Base-by-base conservation (phyloP, 2,329 filamentous ascomycete species). In the Plectosphaerella sp. region DNA sequence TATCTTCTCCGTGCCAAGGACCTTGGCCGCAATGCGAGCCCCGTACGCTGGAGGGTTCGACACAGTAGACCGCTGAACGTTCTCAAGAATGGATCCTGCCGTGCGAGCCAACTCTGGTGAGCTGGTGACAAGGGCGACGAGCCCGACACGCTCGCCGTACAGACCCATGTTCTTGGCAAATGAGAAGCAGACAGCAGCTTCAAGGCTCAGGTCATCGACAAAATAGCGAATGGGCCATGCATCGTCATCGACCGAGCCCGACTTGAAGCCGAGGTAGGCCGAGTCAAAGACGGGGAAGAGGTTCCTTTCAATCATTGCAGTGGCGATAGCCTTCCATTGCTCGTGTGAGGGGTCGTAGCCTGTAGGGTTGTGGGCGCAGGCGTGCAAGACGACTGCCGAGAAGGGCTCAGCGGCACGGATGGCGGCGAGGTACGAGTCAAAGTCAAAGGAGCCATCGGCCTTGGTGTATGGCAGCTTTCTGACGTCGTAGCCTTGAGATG, bases 161-260 rank as follows among this genome's bases (percentile, higher is more conserved):
- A 74, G 56, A 1, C 72, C 71, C 64, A 84, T 81, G 63, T 77
- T 82, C 69, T 86, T 86, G 3, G 82, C 79, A 58, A 84, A 85
- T 0, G 82, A 85, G 62, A 83, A 73, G 47, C 79, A 79, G 3
- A 85, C 68, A 49, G 78, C 76, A 5, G 80, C 72, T 63, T 84
- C 80, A 52, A 75, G 61, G 2, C 60, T 60, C 8, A 69, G 57
- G 24, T 66, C 63, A 14, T 67, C 63, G 15, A 67, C 58, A 12
- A 69, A 70, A 51, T 66, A 58, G 1, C 65, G 61, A 20, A 69
- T 60, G 5, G 65, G 58, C 61, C 63, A 69, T 4, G 62, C 65
- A 50, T 70, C 67, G 22, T 62, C 52, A 48, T 64, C 65, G 6
- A 63, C 51, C 48, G 63, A 57, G 7, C 67, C 67, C 3, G 66